Evolutionary conservation across 2,329 filamentous ascomycete genomes (phyloP).

Genomic region (Cytospora schulzeri): DNA sequence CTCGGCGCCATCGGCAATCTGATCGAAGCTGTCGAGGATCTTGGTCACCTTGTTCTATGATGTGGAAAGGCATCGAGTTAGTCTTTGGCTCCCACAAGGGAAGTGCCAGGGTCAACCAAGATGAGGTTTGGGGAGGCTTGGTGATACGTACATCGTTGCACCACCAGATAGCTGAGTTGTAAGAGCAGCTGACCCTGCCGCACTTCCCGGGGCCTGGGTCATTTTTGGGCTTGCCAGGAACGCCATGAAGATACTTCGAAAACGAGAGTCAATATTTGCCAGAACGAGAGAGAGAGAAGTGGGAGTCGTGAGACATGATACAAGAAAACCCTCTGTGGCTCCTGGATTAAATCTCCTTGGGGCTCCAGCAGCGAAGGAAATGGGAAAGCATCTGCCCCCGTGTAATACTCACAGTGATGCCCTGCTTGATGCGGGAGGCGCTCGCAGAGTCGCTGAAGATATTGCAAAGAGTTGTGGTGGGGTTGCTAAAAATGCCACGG

Average conservation of each 20-base stretch:
- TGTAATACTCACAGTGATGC: constrained; percentile 12
- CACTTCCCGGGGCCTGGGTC: constrained; percentile 29
- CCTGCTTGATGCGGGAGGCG: constrained; percentile 11
- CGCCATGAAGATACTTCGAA: constrained; percentile 21
- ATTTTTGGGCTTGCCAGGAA: constrained; percentile 26
- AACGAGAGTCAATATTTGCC: too few species aligned
- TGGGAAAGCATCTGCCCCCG: too few species aligned
- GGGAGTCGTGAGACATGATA: too few species aligned
- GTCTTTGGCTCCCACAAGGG: background rate
- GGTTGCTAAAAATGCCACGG: background rate
- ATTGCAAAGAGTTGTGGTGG: constrained; percentile 29
- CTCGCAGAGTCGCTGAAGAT: background rate
- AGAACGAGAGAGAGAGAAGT: too few species aligned
- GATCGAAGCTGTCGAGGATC: constrained; percentile 1
- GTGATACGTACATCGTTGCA: constrained; percentile 32
- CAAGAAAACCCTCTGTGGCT: too few species aligned
- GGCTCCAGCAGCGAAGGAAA: too few species aligned
- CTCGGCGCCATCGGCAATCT: constrained; percentile 5
- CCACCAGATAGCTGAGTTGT: constrained; percentile 30
- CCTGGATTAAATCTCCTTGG: too few species aligned
- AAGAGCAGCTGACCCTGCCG: constrained; percentile 31
- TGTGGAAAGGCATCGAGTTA: background rate
- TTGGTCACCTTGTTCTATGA: constrained; percentile 7
- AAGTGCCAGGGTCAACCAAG: background rate
- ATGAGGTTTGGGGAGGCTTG: background rate